These are phyloP conservation scores for Rhizopogon rudus DNA, from an alignment of 768 basidiomycete species.

Conservation along the genomic window DNA sequence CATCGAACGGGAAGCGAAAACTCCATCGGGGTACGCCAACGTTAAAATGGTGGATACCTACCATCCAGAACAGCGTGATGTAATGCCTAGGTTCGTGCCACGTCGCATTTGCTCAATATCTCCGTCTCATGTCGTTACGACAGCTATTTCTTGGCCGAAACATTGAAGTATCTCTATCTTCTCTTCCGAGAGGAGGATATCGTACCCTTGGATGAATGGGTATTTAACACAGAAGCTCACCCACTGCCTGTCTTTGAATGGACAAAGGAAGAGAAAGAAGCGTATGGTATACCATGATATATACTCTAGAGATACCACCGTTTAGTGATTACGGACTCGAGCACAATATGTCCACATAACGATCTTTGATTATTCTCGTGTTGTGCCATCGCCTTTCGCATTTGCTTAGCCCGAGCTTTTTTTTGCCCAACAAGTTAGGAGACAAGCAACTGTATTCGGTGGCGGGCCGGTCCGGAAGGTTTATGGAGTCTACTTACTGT, in stretches of 20 bases:
- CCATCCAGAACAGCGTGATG: conserved; percentile 39
- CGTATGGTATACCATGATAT: conserved; percentile 30
- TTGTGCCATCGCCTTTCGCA: neutral
- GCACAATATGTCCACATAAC: neutral
- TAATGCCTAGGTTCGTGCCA: conserved; percentile 69
- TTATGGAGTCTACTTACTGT: neutral
- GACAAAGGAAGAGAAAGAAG: conserved; percentile 46
- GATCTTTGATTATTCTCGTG: neutral
- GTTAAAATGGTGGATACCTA: conserved; percentile 42
- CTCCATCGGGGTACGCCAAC: conserved; percentile 56
- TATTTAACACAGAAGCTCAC: conserved; percentile 73
- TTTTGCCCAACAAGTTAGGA: no score
- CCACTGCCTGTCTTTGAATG: conserved; percentile 69
- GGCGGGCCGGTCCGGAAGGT: conserved; percentile 7
- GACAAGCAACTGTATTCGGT: neutral
- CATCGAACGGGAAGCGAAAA: conserved; percentile 56
- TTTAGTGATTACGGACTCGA: neutral
- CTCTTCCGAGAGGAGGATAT: conserved; percentile 63
- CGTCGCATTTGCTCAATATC: conserved; percentile 8
- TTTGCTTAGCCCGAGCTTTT: no score
- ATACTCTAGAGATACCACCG: neutral
- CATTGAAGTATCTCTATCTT: conserved; percentile 71
- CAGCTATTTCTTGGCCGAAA: conserved; percentile 54
- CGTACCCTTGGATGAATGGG: conserved; percentile 49
- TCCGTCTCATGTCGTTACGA: neutral